A percentile compares a stretch with the other conserved stretches of the same genome.
phyloP scores from a whole-genome alignment of 495 filamentous ascomycete species.

The Hypomontagnella monticulosa region DNA sequence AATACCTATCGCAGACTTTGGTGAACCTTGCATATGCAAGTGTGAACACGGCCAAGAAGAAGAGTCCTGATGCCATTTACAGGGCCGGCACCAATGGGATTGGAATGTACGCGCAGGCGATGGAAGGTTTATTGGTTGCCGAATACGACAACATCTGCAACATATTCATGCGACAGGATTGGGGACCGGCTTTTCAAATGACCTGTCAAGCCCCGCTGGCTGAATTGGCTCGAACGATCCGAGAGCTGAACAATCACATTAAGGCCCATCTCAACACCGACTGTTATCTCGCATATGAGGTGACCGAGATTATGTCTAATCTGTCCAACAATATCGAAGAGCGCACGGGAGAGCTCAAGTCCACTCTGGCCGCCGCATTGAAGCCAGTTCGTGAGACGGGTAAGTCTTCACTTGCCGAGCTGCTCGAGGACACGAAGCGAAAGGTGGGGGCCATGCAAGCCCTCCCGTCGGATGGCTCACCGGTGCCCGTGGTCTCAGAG shows the following conservation, averaged over 20 bases:
- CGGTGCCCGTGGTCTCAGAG: slow-evolving; percentile 80
- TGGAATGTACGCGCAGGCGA: slow-evolving; percentile 83
- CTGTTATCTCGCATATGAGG: slow-evolving; percentile 95
- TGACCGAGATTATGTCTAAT: slow-evolving; percentile 87
- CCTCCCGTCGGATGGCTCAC: slow-evolving; percentile 81
- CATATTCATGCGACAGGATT: slow-evolving; percentile 86
- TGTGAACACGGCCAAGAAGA: slow-evolving; percentile 85
- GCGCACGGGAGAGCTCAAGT: slow-evolving; percentile 86
- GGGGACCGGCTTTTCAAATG: slow-evolving; percentile 76
- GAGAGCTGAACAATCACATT: slow-evolving; percentile 90
- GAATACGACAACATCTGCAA: slow-evolving; percentile 89
- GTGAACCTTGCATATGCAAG: slow-evolving; percentile 88
- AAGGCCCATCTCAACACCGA: slow-evolving; percentile 87
- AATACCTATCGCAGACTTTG: slow-evolving; percentile 81
- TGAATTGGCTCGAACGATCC: slow-evolving; percentile 85
- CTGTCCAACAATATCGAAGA: slow-evolving; percentile 81
- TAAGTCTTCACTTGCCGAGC: slow-evolving; percentile 81
- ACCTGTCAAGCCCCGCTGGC: slow-evolving; percentile 79
- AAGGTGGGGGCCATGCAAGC: slow-evolving; percentile 67
- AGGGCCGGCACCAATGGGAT: slow-evolving; percentile 93
- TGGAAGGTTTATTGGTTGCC: slow-evolving; percentile 84
- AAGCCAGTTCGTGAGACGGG: slow-evolving; percentile 92
- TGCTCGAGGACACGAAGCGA: slow-evolving; percentile 87
- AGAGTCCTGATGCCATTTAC: slow-evolving; percentile 81
- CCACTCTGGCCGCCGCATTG: slow-evolving; percentile 81